Percentiles rank a stretch among this genome's conserved stretches.
phyloP scores from a whole-genome alignment of 805 yeast species.

The Candida insectalens region DNA sequence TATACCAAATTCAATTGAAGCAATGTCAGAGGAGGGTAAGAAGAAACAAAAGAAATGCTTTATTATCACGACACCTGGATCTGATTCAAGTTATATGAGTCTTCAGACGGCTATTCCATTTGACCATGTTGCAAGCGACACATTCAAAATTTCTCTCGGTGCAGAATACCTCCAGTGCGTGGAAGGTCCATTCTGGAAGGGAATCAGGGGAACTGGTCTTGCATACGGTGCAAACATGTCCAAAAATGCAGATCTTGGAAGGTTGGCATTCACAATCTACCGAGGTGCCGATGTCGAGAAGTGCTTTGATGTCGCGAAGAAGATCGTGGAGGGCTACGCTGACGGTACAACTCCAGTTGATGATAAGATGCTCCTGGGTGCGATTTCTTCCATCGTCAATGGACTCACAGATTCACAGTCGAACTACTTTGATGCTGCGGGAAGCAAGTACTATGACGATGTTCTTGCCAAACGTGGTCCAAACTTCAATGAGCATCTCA shows the following conservation, averaged over 20 bases:
- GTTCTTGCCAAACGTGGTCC: slow-evolving; percentile 65
- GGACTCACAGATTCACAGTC: slow-evolving; percentile 59
- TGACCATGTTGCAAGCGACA: slow-evolving; percentile 45
- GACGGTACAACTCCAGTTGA: slow-evolving; percentile 48
- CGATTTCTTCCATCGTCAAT: slow-evolving; percentile 68
- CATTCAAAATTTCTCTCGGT: slow-evolving; percentile 62
- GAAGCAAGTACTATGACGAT: slow-evolving; percentile 54
- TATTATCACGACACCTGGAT: slow-evolving; percentile 68
- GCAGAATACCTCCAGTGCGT: slow-evolving; percentile 72
- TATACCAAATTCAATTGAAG: slow-evolving; percentile 44
- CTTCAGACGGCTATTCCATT: slow-evolving; percentile 52
- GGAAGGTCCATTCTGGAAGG: slow-evolving; percentile 97
- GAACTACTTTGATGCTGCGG: slow-evolving; percentile 57
- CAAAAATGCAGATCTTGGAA: slow-evolving; percentile 56
- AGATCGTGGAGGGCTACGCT: slow-evolving; percentile 53
- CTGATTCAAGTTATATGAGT: slow-evolving; percentile 68
- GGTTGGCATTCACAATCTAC: slow-evolving; percentile 55
- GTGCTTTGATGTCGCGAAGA: slow-evolving; percentile 48
- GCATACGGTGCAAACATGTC: slow-evolving; percentile 79
- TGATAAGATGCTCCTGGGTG: slow-evolving; percentile 51
- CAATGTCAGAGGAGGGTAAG: slow-evolving; percentile 47
- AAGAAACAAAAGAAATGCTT: slow-evolving; percentile 43
- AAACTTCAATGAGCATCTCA: slow-evolving; percentile 42
- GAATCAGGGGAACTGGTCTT: slow-evolving; percentile 87
- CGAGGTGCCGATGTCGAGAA: slow-evolving; percentile 77